A percentile compares a stretch with the other conserved stretches of the same genome.
These are phyloP conservation scores for Sarcomyxa edulis DNA, from an alignment of 768 basidiomycete genomes.

Conservation along the genomic window DNA sequence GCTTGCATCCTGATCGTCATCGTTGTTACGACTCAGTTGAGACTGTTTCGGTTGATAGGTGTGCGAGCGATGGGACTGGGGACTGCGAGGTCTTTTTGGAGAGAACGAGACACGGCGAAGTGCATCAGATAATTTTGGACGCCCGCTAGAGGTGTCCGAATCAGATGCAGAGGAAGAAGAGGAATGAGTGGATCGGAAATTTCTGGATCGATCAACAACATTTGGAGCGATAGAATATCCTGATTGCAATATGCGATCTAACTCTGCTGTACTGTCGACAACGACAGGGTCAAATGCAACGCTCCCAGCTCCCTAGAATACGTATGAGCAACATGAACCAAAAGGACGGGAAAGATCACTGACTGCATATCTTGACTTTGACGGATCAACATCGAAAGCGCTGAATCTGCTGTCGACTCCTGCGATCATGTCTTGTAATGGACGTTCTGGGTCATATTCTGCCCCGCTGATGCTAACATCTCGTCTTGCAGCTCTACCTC, in stretches of 20 bases:
- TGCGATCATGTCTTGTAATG: constrained; percentile 66
- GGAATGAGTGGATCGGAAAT: constrained; percentile 41
- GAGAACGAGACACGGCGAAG: constrained; percentile 69
- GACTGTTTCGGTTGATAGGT: background rate
- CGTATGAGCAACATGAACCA: no score
- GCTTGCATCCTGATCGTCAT: background rate
- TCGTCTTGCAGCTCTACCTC: constrained; percentile 40
- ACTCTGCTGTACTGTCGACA: constrained; percentile 56
- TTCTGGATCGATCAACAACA: constrained; percentile 33
- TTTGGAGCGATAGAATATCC: constrained; percentile 35
- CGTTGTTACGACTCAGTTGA: background rate
- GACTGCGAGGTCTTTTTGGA: constrained; percentile 65
- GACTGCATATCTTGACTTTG: constrained; percentile 46
- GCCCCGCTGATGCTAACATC: constrained; percentile 65
- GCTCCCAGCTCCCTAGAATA: constrained; percentile 22
- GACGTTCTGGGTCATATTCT: constrained; percentile 84
- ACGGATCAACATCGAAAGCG: constrained; percentile 49
- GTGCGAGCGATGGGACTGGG: constrained; percentile 18
- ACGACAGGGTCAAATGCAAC: constrained; percentile 51
- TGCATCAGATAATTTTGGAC: constrained; percentile 67
- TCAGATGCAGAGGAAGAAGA: constrained; percentile 45
- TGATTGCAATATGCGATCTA: constrained; percentile 55
- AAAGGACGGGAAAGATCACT: constrained; percentile 15
- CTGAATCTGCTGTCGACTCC: constrained; percentile 53
- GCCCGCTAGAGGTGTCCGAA: constrained; percentile 41